Conservation (phyloP, 176 grass and related monocot species). For the Pontederia crassipes region DNA sequence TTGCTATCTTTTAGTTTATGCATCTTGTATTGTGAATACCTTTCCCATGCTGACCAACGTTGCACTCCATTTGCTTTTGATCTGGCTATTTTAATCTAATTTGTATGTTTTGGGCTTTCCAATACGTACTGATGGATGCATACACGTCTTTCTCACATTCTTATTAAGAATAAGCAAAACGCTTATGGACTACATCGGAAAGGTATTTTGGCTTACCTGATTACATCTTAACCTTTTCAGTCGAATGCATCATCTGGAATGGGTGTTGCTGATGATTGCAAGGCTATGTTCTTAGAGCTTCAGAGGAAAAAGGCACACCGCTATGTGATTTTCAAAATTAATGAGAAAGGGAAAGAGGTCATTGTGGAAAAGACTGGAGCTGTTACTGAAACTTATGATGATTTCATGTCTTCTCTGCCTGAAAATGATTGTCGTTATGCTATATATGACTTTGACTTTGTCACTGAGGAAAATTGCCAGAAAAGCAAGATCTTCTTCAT, state of each 20-base stretch:
- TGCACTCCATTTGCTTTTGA: too few relatives aligned
- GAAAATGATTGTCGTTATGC: constrained; percentile 97
- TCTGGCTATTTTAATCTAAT: too few relatives aligned
- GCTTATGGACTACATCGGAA: background rate
- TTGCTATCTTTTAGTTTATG: too few relatives aligned
- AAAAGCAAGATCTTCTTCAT: constrained; percentile 99
- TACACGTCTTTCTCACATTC: background rate
- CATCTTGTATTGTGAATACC: too few relatives aligned
- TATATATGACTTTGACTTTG: constrained; percentile 94
- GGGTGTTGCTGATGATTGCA: constrained; percentile 63
- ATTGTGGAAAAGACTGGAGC: constrained; percentile 85
- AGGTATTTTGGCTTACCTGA: background rate
- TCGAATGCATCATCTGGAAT: constrained; percentile 79
- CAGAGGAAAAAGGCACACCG: constrained; percentile 71
- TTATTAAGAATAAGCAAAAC: background rate
- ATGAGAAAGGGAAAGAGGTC: constrained; percentile 83
- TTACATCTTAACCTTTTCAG: constrained; percentile 22
- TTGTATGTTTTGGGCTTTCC: too few relatives aligned
- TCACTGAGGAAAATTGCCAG: constrained; percentile 88
- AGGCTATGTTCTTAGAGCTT: constrained; percentile 59
- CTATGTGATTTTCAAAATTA: constrained; percentile 96
- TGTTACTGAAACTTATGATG: constrained; percentile 90
- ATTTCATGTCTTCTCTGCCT: constrained; percentile 82
- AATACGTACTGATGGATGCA: too few relatives aligned
- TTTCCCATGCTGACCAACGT: too few relatives aligned